Base-by-base conservation (phyloP, 352 stramenopile species). In the Plasmopara viticola region DNA sequence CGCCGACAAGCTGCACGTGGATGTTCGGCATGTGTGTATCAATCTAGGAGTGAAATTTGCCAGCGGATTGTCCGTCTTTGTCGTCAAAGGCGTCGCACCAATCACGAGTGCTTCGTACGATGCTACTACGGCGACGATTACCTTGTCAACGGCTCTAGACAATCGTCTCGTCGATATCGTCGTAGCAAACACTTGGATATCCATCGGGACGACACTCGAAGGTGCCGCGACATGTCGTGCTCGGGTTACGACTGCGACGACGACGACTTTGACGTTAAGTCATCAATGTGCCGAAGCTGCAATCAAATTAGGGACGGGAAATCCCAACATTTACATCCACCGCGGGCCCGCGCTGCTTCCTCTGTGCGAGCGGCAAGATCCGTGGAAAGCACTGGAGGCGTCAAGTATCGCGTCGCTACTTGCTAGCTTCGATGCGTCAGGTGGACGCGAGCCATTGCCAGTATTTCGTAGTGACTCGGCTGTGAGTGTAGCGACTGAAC, bases 291-390 rank as follows among this genome's bases (percentile, higher is more conserved):
- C 3, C 20, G 20, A 25, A 25, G 20, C 20, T 25, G 20, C 20
- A 25, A 25, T 25, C 20, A 25, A 25, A 25, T 25, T 25, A 25
- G 20, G 20, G 20, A 25, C 20, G 20, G 20, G 20, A 3, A 25
- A 25, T 3, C 20, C 20, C 20, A 25, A 25, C 20, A 25, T 94
- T 20, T 66, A 64, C 44, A 47, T 91, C 0, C 78, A 89, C 53
- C 84, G 74, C 44, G 84, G 84, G 0, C 79, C 84, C 4, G 78
- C 78, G 0, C 50, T 88, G 48, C 48, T 94, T 1, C 81, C 84
- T 5, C 53, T 94, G 6, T 94, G 84, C 29, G 42, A 60, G 2
- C 44, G 41, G 0, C 39, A 49, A 1, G 68, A 91, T 37, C 68
- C 81, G 0, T 92, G 80, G 83, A 60, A 46, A 8, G 37, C 47